Conservation (phyloP, 148 eudicot species). For the Amaranthus hypochondriacus region DNA sequence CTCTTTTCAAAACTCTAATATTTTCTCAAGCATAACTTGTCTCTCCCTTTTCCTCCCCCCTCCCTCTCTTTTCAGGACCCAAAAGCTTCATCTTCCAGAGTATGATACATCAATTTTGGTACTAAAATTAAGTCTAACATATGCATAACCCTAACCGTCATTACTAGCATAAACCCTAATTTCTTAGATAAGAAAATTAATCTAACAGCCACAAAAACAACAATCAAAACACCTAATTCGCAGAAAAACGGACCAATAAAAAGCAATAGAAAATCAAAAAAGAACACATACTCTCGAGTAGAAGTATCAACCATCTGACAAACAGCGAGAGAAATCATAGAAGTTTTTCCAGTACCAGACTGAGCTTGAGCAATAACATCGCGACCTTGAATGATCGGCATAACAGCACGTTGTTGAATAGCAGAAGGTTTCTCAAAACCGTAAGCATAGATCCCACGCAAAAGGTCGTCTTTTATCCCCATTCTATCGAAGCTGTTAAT, state of each 20-base stretch:
- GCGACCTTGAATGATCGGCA: slow-evolving; percentile 74
- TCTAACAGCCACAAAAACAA: neutral
- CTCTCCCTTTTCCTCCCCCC: too few relatives aligned
- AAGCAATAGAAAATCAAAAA: neutral
- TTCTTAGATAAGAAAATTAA: neutral
- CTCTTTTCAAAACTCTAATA: too few relatives aligned
- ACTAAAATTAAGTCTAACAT: too few relatives aligned
- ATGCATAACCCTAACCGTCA: neutral
- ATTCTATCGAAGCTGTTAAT: slow-evolving; percentile 66
- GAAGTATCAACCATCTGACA: slow-evolving; percentile 80
- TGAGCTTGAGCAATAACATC: slow-evolving; percentile 98
- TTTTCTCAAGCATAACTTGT: too few relatives aligned
- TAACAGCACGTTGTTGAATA: slow-evolving; percentile 85
- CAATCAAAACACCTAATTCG: neutral
- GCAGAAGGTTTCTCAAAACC: slow-evolving; percentile 95
- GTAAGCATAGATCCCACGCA: slow-evolving; percentile 65
- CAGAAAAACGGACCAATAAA: neutral
- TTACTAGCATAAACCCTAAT: neutral
- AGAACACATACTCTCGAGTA: slow-evolving; percentile 53
- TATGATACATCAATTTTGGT: too few relatives aligned
- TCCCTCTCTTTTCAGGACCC: too few relatives aligned
- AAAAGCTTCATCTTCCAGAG: too few relatives aligned
- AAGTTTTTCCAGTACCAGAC: slow-evolving; percentile 88
- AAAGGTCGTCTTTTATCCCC: slow-evolving; percentile 75
- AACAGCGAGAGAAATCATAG: slow-evolving; percentile 89